Conservation (phyloP, 306 rosid species). For the Lupinus albus region DNA sequence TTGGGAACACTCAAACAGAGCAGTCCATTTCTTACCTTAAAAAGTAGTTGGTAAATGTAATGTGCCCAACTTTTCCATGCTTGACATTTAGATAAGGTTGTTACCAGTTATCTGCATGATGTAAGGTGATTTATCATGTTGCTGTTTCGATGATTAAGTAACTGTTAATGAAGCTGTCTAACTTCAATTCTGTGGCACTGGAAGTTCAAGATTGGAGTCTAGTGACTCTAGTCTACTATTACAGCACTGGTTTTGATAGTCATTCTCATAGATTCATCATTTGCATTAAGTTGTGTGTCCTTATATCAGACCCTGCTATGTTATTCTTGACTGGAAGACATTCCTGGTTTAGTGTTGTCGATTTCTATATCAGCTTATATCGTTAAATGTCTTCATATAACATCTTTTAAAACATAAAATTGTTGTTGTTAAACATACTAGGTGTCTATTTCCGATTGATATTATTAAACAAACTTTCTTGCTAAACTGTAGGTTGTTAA, state of each 20-base stretch:
- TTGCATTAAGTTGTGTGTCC: not conserved
- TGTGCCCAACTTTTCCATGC: not conserved
- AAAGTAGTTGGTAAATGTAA: not conserved
- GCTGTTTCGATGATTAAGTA: not conserved
- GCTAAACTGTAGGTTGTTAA: not conserved
- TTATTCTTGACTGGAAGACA: conserved; percentile 11
- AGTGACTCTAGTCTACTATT: not conserved
- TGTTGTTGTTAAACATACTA: too few species aligned
- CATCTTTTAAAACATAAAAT: not conserved
- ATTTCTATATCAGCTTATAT: conserved; percentile 2
- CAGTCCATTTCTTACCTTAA: not conserved
- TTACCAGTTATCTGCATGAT: conserved; percentile 2
- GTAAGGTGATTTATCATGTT: not conserved
- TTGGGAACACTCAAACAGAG: not conserved
- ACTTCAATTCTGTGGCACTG: not conserved
- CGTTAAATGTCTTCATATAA: not conserved
- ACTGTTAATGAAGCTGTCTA: not conserved
- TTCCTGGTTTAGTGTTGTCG: not conserved
- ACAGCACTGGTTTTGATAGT: not conserved
- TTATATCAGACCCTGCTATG: not conserved
- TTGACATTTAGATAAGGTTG: not conserved
- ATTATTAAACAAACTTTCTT: not conserved
- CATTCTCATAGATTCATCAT: not conserved
- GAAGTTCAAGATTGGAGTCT: not conserved
- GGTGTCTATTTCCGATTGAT: not conserved